These are phyloP conservation scores for Clonostachys solani DNA, from an alignment of 2,329 filamentous ascomycete species.

Conservation along the genomic window DNA sequence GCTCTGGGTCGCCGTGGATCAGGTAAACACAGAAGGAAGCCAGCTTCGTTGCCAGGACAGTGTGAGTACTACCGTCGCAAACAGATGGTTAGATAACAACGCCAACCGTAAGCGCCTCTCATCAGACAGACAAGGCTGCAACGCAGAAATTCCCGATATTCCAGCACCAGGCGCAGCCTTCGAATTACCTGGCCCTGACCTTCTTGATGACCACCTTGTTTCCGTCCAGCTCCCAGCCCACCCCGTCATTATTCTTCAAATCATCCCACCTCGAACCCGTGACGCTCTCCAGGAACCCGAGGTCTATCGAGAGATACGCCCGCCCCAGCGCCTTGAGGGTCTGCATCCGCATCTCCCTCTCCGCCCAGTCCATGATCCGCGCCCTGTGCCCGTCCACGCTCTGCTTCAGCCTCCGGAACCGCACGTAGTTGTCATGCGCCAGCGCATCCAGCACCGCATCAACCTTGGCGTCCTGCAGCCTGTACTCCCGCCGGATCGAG, in stretches of 20 bases:
- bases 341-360: conserved; percentile 68
- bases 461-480: conserved; percentile 62
- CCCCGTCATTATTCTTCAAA: conserved; percentile 61
- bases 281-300: conserved; percentile 63
- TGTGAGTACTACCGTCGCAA: too few species aligned
- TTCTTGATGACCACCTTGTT: conserved; percentile 72
- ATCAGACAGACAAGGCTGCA: too few species aligned
- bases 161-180: too few species aligned
- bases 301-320: conserved; percentile 72
- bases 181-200: conserved; percentile 21
- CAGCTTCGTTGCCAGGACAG: neutral
- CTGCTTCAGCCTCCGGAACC: conserved; percentile 68
- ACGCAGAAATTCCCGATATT: too few species aligned
- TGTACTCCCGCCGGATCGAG: conserved; percentile 56
- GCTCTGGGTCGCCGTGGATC: too few species aligned
- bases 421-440: conserved; percentile 76
- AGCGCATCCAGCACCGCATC: conserved; percentile 66
- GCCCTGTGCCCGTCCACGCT: conserved; percentile 77
- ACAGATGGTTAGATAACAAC: neutral
- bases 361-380: conserved; percentile 77
- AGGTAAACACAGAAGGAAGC: neutral
- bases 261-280: conserved; percentile 69
- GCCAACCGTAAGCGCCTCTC: neutral
- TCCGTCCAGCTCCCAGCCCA: conserved; percentile 81
- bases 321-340: conserved; percentile 83